These are phyloP conservation scores for Claviceps spartinae DNA, from an alignment of 2,329 filamentous ascomycete genomes.

Conservation along the genomic window DNA sequence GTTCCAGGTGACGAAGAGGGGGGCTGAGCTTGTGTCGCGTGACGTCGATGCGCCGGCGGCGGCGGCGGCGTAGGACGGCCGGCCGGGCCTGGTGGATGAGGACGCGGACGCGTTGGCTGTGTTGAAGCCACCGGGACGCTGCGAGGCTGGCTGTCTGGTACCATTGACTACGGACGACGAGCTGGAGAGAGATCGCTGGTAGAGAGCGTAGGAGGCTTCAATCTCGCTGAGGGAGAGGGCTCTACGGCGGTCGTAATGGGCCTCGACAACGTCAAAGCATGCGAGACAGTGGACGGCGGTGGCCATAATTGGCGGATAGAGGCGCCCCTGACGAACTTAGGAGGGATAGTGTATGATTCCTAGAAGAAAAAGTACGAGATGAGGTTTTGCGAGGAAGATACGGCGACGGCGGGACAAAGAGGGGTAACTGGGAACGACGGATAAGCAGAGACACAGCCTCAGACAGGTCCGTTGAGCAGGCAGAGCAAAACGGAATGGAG, in stretches of 20 bases:
- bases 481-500: too few relatives aligned
- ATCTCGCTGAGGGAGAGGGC: constrained; percentile 55
- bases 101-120: constrained; percentile 20
- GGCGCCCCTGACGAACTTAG: not conserved
- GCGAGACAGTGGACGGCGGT: constrained; percentile 74
- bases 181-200: constrained; percentile 11
- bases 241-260: constrained; percentile 57
- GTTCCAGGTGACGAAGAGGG: constrained; percentile 94
- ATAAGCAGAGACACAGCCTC: too few relatives aligned
- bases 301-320: constrained; percentile 50
- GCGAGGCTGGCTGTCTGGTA: constrained; percentile 22
- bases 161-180: constrained; percentile 7
- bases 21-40: constrained; percentile 36
- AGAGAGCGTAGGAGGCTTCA: constrained; percentile 48
- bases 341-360: not conserved
- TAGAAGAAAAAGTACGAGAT: not conserved
- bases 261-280: constrained; percentile 79
- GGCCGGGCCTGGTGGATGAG: constrained; percentile 22
- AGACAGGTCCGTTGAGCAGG: too few relatives aligned
- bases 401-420: too few relatives aligned
- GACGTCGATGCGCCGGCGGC: constrained; percentile 29
- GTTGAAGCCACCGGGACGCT: constrained; percentile 5
- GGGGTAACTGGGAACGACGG: too few relatives aligned
- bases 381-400: too few relatives aligned
- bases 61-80: constrained; percentile 25